These are phyloP conservation scores for Thinopyrum elongatum DNA, from an alignment of 176 grass and related monocot species.

Conservation along the genomic window DNA sequence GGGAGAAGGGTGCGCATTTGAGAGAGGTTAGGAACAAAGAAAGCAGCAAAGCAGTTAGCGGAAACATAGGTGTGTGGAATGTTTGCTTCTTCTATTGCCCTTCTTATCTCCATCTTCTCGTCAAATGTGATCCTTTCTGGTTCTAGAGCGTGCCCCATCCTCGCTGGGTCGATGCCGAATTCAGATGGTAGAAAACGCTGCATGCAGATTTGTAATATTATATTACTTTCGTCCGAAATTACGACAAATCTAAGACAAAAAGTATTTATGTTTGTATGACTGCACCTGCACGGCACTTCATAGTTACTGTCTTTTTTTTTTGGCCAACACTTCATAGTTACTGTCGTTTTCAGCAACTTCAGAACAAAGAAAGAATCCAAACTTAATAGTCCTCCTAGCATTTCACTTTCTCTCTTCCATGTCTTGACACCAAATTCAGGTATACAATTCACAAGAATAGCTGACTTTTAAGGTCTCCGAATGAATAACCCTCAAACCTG, in stretches of 20 bases:
- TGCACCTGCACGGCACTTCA: neutral
- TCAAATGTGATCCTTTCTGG: conserved; percentile 42
- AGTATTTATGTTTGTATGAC: neutral
- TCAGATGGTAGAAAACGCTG: conserved; percentile 72
- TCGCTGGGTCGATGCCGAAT: conserved; percentile 55
- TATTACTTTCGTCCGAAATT: too few species aligned
- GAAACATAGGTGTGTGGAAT: conserved; percentile 70
- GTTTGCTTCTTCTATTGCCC: conserved; percentile 52
- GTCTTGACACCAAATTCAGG: neutral
- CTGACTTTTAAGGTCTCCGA: too few species aligned
- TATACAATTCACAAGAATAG: too few species aligned
- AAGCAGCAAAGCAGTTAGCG: conserved; percentile 39
- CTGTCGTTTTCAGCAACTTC: neutral
- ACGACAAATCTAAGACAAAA: too few species aligned
- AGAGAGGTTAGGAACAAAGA: conserved; percentile 33
- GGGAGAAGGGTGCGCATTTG: conserved; percentile 52
- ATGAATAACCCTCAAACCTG: too few species aligned
- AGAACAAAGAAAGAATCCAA: neutral
- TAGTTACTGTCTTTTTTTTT: neutral
- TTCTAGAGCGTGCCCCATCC: conserved; percentile 50
- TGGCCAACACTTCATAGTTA: neutral
- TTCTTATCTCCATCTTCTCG: conserved; percentile 50
- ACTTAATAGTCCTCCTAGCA: neutral
- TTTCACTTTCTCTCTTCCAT: neutral
- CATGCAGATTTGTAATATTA: neutral